A percentile compares a stretch with the other conserved stretches of the same genome.
phyloP scores from a whole-genome alignment of 2,329 filamentous ascomycete species.

The Penicillium sp. region DNA sequence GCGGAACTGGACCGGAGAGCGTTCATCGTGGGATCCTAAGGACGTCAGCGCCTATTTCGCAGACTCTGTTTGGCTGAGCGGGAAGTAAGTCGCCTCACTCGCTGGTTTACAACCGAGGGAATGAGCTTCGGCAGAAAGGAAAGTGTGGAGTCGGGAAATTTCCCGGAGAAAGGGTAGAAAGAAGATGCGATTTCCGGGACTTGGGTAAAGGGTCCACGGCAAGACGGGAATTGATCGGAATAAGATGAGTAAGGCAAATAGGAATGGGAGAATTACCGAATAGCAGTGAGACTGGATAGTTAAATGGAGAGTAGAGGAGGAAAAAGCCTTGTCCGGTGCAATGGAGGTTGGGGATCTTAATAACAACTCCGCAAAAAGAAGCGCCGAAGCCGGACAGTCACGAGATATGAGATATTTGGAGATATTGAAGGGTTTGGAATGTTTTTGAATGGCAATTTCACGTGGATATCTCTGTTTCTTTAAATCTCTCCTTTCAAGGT shows the following conservation, averaged over 20 bases:
- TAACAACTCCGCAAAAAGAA: conserved; percentile 11
- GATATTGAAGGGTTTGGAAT: not conserved
- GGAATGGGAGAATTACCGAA: conserved; percentile 17
- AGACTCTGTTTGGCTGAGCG: conserved; percentile 20
- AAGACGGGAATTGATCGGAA: conserved; percentile 23
- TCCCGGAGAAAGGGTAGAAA: conserved; percentile 5
- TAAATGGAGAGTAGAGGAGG: conserved; percentile 10
- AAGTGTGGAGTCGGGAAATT: conserved; percentile 25
- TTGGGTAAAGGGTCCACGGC: conserved; percentile 11
- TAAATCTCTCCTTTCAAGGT: conserved; percentile 1
- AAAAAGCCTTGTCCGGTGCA: conserved; percentile 27
- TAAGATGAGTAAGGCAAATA: conserved; percentile 8
- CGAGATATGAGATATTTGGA: conserved; percentile 14
- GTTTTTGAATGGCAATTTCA: not conserved
- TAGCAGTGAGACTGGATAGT: not conserved
- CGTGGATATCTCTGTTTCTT: not conserved
- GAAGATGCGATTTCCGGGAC: conserved; percentile 1
- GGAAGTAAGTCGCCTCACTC: conserved; percentile 5
- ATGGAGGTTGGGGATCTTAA: conserved; percentile 8
- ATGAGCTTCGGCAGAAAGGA: conserved; percentile 36
- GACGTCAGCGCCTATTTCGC: conserved; percentile 17
- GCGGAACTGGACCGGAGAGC: conserved; percentile 40
- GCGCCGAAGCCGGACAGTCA: conserved; percentile 31
- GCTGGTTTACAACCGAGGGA: conserved; percentile 30
- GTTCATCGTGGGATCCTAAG: conserved; percentile 26